Percentiles rank a stretch among this genome's conserved stretches.
phyloP scores from a whole-genome alignment of 2,329 filamentous ascomycete species.

The Claviceps sorghi region DNA sequence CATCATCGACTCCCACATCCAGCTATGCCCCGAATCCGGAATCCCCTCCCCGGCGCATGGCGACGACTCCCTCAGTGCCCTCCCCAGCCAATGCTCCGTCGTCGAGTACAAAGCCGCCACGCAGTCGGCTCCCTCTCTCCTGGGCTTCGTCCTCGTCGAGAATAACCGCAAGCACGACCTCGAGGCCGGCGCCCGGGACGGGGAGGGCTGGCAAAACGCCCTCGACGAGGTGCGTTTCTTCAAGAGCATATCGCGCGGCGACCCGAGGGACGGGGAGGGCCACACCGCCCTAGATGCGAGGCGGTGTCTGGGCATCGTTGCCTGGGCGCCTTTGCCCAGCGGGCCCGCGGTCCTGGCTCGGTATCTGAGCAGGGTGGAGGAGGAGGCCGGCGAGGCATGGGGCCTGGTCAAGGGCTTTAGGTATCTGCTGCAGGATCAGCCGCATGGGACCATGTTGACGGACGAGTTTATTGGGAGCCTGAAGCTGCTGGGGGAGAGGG shows the following conservation, averaged over 20 bases:
- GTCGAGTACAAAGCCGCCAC: slow-evolving; percentile 43
- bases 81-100: slow-evolving; percentile 50
- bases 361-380: slow-evolving; percentile 50
- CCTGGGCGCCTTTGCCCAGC: slow-evolving; percentile 73
- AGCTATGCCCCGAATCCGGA: slow-evolving; percentile 64
- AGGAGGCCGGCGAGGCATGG: slow-evolving; percentile 51
- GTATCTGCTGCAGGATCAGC: slow-evolving; percentile 70
- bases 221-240: slow-evolving; percentile 60
- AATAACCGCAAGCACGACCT: slow-evolving; percentile 57
- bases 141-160: slow-evolving; percentile 72
- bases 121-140: slow-evolving; percentile 27
- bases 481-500: slow-evolving; percentile 47
- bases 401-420: slow-evolving; percentile 61
- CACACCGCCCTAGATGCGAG: slow-evolving; percentile 30
- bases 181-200: slow-evolving; percentile 27
- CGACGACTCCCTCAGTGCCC: slow-evolving; percentile 43
- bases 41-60: slow-evolving; percentile 48
- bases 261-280: slow-evolving; percentile 41
- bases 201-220: slow-evolving; percentile 49
- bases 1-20: slow-evolving; percentile 83
- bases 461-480: slow-evolving; percentile 50
- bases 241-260: slow-evolving; percentile 48
- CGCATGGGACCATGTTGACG: slow-evolving; percentile 47
- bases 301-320: slow-evolving; percentile 55
- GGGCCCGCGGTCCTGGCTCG: slow-evolving; percentile 42